phyloP scores from a whole-genome alignment of 2,329 filamentous ascomycete species.

The Epichloe baconii region DNA sequence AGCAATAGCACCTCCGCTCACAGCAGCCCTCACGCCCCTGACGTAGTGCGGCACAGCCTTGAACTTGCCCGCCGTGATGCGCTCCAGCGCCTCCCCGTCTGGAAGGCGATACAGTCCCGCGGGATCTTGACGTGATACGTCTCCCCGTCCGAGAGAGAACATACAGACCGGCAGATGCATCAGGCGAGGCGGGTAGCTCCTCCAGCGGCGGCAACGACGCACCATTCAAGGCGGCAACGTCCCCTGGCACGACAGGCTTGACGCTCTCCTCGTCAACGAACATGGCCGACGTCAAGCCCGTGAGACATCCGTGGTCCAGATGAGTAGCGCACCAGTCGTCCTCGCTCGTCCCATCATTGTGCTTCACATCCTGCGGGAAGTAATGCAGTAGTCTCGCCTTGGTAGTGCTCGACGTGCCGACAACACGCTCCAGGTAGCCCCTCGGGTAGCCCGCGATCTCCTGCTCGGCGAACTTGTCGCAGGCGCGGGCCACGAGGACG shows the following conservation, averaged over 20 bases:
- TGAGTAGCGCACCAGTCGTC: slow-evolving; percentile 94
- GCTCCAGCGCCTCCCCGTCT: slow-evolving; percentile 83
- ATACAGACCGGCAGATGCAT: slow-evolving; percentile 80
- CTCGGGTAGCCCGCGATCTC: slow-evolving; percentile 65
- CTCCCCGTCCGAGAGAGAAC: slow-evolving; percentile 70
- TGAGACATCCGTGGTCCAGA: slow-evolving; percentile 86
- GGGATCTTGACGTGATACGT: slow-evolving; percentile 90
- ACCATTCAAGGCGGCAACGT: slow-evolving; percentile 6
- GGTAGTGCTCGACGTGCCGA: slow-evolving; percentile 71
- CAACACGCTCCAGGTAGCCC: slow-evolving; percentile 77
- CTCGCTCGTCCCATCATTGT: slow-evolving; percentile 31
- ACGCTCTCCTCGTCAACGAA: slow-evolving; percentile 66
- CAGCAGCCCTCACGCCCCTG: slow-evolving; percentile 51
- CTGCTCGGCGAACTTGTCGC: slow-evolving; percentile 69
- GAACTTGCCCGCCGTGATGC: slow-evolving; percentile 84
- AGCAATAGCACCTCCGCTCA: slow-evolving; percentile 42
- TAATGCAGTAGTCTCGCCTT: slow-evolving; percentile 92
- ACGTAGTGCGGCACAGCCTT: slow-evolving; percentile 96
- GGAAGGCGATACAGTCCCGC: slow-evolving; percentile 82
- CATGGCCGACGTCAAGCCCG: slow-evolving; percentile 89
- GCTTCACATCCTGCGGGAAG: slow-evolving; percentile 47
- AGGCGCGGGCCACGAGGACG: slow-evolving; percentile 77
- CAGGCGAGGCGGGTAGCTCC: slow-evolving; percentile 65
- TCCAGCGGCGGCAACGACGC: slow-evolving; percentile 37
- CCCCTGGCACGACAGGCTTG: slow-evolving; percentile 20